Conservation (phyloP, 192 early-diverging fungal genomes). For the Entomortierella lignicola region DNA sequence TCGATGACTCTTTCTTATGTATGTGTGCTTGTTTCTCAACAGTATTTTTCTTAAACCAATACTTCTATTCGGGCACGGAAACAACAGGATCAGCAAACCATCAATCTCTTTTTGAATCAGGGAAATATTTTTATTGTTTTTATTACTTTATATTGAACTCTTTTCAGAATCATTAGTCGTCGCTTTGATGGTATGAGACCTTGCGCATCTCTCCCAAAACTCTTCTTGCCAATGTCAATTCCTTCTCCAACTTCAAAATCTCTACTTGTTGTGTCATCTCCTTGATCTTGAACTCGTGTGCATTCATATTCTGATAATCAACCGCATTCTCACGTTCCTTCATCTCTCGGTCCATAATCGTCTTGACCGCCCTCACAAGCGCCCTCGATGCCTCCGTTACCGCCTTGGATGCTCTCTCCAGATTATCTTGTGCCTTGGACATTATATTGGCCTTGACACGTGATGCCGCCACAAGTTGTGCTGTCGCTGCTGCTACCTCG, state of each 20-base stretch:
- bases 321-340: constrained; percentile 68
- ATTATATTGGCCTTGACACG: constrained; percentile 94
- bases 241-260: constrained; percentile 96
- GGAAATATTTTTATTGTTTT: no score
- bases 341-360: constrained; percentile 79
- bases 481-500: constrained; percentile 96
- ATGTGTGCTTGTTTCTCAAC: no score
- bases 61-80: no score
- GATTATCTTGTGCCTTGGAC: constrained; percentile 90
- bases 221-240: constrained; percentile 85
- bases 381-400: constrained; percentile 93
- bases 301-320: constrained; percentile 80
- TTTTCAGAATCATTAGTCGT: constrained; percentile 31
- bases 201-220: constrained; percentile 94
- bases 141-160: no score
- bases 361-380: constrained; percentile 95
- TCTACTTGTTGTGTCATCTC: constrained; percentile 99
- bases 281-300: constrained; percentile 93
- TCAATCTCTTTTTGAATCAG: no score
- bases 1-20: no score
- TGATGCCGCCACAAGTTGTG: constrained; percentile 95
- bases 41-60: no score
- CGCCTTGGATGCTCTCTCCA: constrained; percentile 93
- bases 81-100: no score
- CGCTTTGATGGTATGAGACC: constrained; percentile 77